Evolutionary conservation across 306 rosid genomes (phyloP).

Genomic region (Sindora glabra): DNA sequence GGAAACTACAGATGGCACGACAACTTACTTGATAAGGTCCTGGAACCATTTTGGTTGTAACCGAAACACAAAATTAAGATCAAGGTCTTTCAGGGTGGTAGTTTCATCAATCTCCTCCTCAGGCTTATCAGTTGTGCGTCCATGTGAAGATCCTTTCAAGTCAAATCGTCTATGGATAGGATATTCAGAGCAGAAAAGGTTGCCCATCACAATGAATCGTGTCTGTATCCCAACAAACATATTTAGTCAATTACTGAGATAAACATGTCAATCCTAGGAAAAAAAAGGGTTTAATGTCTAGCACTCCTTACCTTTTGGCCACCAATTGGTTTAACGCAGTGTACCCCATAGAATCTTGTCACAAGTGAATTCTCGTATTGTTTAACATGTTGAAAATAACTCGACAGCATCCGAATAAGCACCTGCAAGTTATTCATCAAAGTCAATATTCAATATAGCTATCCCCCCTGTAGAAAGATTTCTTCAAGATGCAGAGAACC

Average conservation of each 20-base stretch:
- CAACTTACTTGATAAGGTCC: conserved; percentile 63
- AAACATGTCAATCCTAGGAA: background rate
- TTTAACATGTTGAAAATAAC: conserved; percentile 64
- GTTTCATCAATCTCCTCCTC: conserved; percentile 91
- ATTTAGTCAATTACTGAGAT: background rate
- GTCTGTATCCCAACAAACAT: conserved; percentile 47
- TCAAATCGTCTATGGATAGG: conserved; percentile 90
- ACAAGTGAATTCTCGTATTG: conserved; percentile 75
- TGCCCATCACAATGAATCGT: conserved; percentile 97
- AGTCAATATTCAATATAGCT: conserved; percentile 8
- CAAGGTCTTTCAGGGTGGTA: conserved; percentile 92
- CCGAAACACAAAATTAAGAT: conserved; percentile 87
- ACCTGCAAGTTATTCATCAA: conserved; percentile 44
- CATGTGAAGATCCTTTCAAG: conserved; percentile 93
- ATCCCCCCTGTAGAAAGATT: background rate
- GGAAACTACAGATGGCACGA: background rate
- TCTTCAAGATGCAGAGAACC: background rate
- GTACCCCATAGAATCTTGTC: conserved; percentile 89
- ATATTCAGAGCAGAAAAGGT: conserved; percentile 93
- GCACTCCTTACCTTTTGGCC: conserved; percentile 88
- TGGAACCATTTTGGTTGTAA: conserved; percentile 57
- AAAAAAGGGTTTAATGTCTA: background rate
- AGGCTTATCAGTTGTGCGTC: conserved; percentile 74
- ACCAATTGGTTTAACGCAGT: conserved; percentile 91
- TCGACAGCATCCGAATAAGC: conserved; percentile 86